A percentile compares a stretch with the other conserved stretches of the same genome.
These are phyloP conservation scores for Macrolepiota fuliginosa DNA, from an alignment of 768 basidiomycete genomes.

Conservation along the genomic window DNA sequence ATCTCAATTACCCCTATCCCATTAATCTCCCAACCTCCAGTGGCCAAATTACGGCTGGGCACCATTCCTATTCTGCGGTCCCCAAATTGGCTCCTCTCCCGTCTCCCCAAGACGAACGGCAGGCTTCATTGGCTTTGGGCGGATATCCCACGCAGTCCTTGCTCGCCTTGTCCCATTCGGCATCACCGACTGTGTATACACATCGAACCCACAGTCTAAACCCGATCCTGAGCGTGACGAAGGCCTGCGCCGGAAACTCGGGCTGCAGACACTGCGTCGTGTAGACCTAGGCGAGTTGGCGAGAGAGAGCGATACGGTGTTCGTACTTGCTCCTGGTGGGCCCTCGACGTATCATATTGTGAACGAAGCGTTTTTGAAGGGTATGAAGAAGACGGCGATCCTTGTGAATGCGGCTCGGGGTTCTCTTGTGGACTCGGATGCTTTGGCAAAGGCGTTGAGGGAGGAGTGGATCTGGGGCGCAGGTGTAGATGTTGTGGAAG, in stretches of 20 bases:
- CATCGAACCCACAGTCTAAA: slow-evolving; percentile 53
- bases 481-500: slow-evolving; percentile 91
- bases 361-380: slow-evolving; percentile 63
- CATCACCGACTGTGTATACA: slow-evolving; percentile 70
- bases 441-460: slow-evolving; percentile 75
- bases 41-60: slow-evolving; percentile 82
- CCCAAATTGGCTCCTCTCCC: slow-evolving; percentile 61
- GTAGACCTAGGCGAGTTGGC: slow-evolving; percentile 73
- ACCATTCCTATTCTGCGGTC: slow-evolving; percentile 85
- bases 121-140: slow-evolving; percentile 93
- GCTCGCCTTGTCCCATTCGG: slow-evolving; percentile 81
- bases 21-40: slow-evolving; percentile 31
- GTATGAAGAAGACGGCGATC: slow-evolving; percentile 84
- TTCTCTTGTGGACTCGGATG: slow-evolving; percentile 86
- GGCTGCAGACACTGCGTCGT: slow-evolving; percentile 44
- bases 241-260: slow-evolving; percentile 26
- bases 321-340: slow-evolving; percentile 81
- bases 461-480: slow-evolving; percentile 88
- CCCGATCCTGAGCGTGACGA: slow-evolving; percentile 40
- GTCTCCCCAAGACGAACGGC: slow-evolving; percentile 59
- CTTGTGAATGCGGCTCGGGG: slow-evolving; percentile 87
- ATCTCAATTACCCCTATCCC: neutral
- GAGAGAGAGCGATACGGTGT: slow-evolving; percentile 75
- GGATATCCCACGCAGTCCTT: slow-evolving; percentile 86
- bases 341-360: slow-evolving; percentile 70